Evolutionary conservation across 768 basidiomycete genomes (phyloP), one percentile per base, ranked within the genome.

Genomic region (Lactarius indigo): DNA sequence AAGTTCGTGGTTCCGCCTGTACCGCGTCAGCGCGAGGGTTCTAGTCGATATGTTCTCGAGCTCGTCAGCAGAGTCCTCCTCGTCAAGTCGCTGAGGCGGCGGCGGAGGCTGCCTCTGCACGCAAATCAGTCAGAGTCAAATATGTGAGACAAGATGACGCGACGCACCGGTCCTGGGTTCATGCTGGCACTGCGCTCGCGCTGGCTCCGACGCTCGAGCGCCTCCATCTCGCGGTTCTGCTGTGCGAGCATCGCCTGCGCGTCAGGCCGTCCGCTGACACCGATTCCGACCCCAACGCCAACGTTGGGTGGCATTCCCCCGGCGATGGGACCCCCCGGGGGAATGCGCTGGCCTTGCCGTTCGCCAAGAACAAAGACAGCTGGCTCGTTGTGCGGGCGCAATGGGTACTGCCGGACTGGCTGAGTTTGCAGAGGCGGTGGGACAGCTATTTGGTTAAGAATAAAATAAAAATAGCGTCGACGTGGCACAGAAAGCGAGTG

Each of bases 1-100:
- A 66, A 89, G 79, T 54, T 92, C 91, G 72, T 93, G 90, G 72
- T 94, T 94, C 7, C 91, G 85, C 69, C 82, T 84, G 73, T 92
- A 94, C 41, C 91, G 82, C 20, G 86, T 83, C 41, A 89, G 72
- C 8, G 92, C 89, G 18, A 92, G 80, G 2, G 89, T 84, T 52
- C 89, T 83, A 2, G 89, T 85, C 0, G 91, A 89, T 65, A 92
- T 88, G 66, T 82, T 79, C 65, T 92, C 91, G 28, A 81, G 76
- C 68, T 91, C 89, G 70, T 90, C 87, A 20, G 70, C 65, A 5
- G 66, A 55, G 44, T 71, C 69, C 42, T 73, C 71, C 58, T 70
- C 72, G 41, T 70, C 72, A 28, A 54, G 61, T 13, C 71, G 67
- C 26, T 67, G 65, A 2, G 64, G 70, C 8, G 58, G 66, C 10